Percentiles rank a stretch among this genome's conserved stretches.
Conservation (phyloP, 169 alveolate species). For the Plasmodium adleri region DNA sequence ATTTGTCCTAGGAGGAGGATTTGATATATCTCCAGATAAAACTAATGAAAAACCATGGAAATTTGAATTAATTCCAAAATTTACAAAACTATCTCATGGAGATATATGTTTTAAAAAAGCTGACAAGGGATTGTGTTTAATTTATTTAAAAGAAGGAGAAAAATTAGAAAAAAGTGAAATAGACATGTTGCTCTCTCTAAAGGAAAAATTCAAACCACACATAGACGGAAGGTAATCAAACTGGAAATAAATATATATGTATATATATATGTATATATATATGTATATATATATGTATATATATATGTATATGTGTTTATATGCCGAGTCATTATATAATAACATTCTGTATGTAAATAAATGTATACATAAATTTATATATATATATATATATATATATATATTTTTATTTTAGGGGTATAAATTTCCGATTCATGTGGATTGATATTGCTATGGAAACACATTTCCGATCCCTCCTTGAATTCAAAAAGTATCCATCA, state of each 20-base stretch:
- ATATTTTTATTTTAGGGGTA: slow-evolving; percentile 76
- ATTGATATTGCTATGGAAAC: slow-evolving; percentile 86
- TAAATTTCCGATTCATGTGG: slow-evolving; percentile 91
- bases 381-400: neutral
- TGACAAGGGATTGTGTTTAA: slow-evolving; percentile 87
- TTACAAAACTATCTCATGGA: slow-evolving; percentile 87
- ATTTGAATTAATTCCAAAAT: slow-evolving; percentile 87
- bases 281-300: neutral
- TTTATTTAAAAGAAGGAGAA: slow-evolving; percentile 85
- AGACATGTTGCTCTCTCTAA: slow-evolving; percentile 87
- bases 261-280: neutral
- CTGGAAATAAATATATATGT: neutral
- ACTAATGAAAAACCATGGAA: slow-evolving; percentile 91
- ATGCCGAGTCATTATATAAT: neutral
- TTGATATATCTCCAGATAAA: slow-evolving; percentile 86
- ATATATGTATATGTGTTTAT: neutral
- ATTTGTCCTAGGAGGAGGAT: slow-evolving; percentile 96
- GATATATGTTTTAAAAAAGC: slow-evolving; percentile 90
- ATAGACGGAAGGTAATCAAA: slow-evolving; percentile 79
- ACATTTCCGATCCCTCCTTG: slow-evolving; percentile 84
- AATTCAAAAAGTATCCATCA: slow-evolving; percentile 83
- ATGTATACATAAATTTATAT: neutral
- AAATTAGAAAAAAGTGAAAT: slow-evolving; percentile 81
- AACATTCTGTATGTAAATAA: neutral
- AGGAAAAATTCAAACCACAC: slow-evolving; percentile 87